Evolutionary conservation across 1,284 basidiomycete genomes (phyloP).

Genomic region (Phellopilus nigrolimitatus): DNA sequence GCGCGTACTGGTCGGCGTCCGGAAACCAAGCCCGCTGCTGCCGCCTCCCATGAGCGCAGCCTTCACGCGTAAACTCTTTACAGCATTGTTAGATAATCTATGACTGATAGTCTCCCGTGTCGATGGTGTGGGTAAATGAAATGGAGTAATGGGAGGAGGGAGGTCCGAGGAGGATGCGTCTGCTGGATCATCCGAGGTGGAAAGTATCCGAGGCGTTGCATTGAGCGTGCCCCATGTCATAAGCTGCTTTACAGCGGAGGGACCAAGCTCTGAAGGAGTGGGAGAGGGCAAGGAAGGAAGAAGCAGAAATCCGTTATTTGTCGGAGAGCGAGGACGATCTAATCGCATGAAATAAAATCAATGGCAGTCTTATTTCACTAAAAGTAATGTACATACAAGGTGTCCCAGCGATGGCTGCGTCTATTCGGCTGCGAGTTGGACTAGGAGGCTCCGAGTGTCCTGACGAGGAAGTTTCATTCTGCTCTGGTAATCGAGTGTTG

Average conservation of each 20-base stretch:
- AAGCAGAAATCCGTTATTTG: constrained; percentile 57
- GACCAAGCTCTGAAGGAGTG: constrained; percentile 73
- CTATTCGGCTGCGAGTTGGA: constrained; percentile 83
- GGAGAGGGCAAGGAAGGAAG: constrained; percentile 85
- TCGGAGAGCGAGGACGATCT: constrained; percentile 60
- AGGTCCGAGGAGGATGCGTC: constrained; percentile 30
- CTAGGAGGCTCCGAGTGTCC: constrained; percentile 68
- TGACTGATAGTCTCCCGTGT: constrained; percentile 75
- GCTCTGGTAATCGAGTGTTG: constrained; percentile 76
- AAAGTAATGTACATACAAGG: constrained; percentile 47
- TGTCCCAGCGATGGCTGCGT: constrained; percentile 83
- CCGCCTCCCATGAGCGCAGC: constrained; percentile 48
- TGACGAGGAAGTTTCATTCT: constrained; percentile 39
- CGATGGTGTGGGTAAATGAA: constrained; percentile 66
- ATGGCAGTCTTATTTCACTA: constrained; percentile 14
- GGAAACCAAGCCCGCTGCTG: constrained; percentile 34
- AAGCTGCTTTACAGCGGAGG: constrained; percentile 74
- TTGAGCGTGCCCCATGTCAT: constrained; percentile 93
- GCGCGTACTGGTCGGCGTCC: constrained; percentile 31
- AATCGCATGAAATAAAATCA: constrained; percentile 19
- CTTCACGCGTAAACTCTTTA: constrained; percentile 65
- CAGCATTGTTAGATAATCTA: constrained; percentile 68
- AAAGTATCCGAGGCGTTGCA: constrained; percentile 80
- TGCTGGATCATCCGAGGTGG: constrained; percentile 53
- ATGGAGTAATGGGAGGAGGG: constrained; percentile 53